These are phyloP conservation scores for Yamadazyma tumulicola DNA, from an alignment of 805 yeast genomes.

Conservation along the genomic window DNA sequence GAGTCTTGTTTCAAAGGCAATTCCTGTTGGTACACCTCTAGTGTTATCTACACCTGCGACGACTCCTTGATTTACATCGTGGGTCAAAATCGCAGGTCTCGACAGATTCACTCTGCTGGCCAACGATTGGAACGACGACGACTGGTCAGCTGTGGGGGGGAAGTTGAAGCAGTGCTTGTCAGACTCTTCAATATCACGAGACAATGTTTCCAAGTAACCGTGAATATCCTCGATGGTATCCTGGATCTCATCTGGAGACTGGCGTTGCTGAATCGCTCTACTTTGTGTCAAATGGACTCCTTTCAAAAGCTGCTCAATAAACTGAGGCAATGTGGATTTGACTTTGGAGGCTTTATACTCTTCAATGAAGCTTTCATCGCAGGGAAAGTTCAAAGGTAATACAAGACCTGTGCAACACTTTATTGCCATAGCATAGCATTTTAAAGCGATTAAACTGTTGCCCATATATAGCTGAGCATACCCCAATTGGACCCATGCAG, in stretches of 20 bases:
- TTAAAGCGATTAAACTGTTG: slow-evolving; percentile 26
- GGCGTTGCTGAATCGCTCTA: slow-evolving; percentile 34
- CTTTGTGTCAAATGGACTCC: slow-evolving; percentile 33
- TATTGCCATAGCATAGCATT: slow-evolving; percentile 31
- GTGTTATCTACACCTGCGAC: slow-evolving; percentile 17
- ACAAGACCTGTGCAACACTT: slow-evolving; percentile 28
- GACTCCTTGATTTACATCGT: slow-evolving; percentile 35
- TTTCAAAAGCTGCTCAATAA: slow-evolving; percentile 32
- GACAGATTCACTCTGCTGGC: slow-evolving; percentile 28
- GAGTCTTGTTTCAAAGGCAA: slow-evolving; percentile 7
- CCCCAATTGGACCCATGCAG: slow-evolving; percentile 44
- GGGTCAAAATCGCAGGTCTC: slow-evolving; percentile 35
- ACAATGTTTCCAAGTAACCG: not conserved
- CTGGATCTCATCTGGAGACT: slow-evolving; percentile 19
- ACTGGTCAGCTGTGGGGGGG: slow-evolving; percentile 20
- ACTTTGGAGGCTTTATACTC: slow-evolving; percentile 22
- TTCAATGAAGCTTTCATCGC: slow-evolving; percentile 9
- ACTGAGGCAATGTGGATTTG: slow-evolving; percentile 32
- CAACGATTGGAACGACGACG: slow-evolving; percentile 19
- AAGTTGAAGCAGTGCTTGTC: slow-evolving; percentile 28
- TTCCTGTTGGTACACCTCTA: too few relatives aligned
- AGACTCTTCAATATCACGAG: slow-evolving; percentile 14
- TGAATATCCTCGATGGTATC: slow-evolving; percentile 6
- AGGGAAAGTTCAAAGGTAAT: slow-evolving; percentile 19
- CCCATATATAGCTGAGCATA: slow-evolving; percentile 43